Evolutionary conservation across 2,329 filamentous ascomycete species (phyloP).

Genomic region (Colletotrichum tamarilloi): DNA sequence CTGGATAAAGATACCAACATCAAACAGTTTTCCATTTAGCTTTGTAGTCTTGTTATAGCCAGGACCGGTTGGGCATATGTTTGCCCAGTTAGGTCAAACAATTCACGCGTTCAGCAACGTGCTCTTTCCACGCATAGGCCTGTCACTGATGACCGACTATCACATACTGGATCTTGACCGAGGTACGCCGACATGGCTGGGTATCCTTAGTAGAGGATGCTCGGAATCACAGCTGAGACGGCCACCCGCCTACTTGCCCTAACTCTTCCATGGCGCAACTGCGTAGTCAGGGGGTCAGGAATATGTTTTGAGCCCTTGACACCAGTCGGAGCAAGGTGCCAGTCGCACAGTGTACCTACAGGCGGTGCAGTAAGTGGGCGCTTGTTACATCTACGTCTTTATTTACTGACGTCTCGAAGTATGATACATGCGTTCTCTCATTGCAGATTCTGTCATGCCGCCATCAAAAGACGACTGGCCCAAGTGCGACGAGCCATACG

Average conservation of each 20-base stretch:
- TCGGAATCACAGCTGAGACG: no score
- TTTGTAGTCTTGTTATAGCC: neutral
- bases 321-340: neutral
- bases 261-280: no score
- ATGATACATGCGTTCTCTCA: constrained; percentile 27
- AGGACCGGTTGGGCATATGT: neutral
- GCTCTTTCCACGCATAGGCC: neutral
- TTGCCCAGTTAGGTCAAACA: neutral
- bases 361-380: neutral
- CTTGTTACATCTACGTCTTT: neutral
- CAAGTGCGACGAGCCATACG: constrained; percentile 14
- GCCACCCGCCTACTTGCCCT: no score
- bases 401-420: constrained; percentile 19
- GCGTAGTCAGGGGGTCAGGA: no score
- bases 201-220: neutral
- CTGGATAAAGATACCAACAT: constrained; percentile 30
- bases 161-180: no score
- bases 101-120: neutral
- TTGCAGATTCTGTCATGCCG: constrained; percentile 2
- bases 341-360: neutral
- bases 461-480: constrained; percentile 9
- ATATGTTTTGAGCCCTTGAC: neutral
- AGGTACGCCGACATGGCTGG: no score
- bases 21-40: neutral
- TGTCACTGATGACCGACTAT: neutral